These are phyloP conservation scores for Globisporangium sylvaticum DNA, from an alignment of 352 stramenopile species.

Conservation along the genomic window DNA sequence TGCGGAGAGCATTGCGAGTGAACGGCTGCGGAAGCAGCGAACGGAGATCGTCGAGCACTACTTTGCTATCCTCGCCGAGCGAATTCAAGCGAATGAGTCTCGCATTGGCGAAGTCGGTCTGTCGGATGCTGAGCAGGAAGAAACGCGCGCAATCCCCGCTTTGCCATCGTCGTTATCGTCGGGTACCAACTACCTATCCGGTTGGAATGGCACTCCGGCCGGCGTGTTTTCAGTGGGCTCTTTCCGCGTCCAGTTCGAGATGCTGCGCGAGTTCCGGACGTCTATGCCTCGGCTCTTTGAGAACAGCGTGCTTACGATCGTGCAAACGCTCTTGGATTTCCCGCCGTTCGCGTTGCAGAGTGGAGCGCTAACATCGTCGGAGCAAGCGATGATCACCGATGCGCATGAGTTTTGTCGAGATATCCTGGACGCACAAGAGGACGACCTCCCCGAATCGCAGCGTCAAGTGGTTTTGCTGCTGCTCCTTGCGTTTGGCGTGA, in stretches of 20 bases:
- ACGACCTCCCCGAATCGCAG: constrained; percentile 19
- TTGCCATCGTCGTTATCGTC: neutral
- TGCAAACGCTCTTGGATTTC: constrained; percentile 56
- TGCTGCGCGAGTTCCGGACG: constrained; percentile 52
- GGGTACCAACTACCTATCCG: neutral
- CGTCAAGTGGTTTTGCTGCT: constrained; percentile 39
- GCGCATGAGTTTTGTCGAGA: constrained; percentile 44
- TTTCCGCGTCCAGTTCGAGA: constrained; percentile 66
- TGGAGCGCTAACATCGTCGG: constrained; percentile 16
- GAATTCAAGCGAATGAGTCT: neutral
- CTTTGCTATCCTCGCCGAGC: constrained; percentile 26
- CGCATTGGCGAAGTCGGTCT: neutral
- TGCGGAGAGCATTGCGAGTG: constrained; percentile 26
- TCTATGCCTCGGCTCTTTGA: constrained; percentile 46
- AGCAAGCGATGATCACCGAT: constrained; percentile 42
- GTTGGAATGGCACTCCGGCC: constrained; percentile 20
- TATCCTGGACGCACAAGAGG: constrained; percentile 22
- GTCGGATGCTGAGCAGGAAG: neutral
- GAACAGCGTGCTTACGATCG: constrained; percentile 38
- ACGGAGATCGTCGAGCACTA: constrained; percentile 41
- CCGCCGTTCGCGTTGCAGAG: constrained; percentile 46
- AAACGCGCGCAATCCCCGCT: neutral
- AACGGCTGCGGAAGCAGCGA: constrained; percentile 31
- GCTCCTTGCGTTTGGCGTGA: constrained; percentile 51
- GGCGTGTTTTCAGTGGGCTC: constrained; percentile 50